A percentile compares a stretch with the other conserved stretches of the same genome.
Conservation (phyloP, 2,329 filamentous ascomycete species). For the Epichloe glyceriae region DNA sequence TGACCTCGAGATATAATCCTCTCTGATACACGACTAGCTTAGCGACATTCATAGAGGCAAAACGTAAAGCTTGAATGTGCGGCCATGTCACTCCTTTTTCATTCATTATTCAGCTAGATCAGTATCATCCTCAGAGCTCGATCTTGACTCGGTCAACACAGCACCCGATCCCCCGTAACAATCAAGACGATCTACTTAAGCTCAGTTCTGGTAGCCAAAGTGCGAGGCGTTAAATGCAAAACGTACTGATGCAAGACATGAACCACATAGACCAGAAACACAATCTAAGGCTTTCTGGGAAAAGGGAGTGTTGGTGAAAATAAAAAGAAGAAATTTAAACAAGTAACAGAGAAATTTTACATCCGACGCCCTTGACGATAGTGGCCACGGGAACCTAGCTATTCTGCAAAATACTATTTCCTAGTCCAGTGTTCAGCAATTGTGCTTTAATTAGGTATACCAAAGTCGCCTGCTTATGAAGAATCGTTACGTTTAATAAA, state of each 20-base stretch:
- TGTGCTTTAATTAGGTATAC: neutral
- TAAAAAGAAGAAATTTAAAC: neutral
- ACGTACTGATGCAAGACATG: neutral
- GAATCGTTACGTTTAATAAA: slow-evolving; percentile 42
- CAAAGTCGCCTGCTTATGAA: slow-evolving; percentile 14
- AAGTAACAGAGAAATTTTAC: neutral
- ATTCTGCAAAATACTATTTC: neutral
- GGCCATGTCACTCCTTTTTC: too few relatives aligned
- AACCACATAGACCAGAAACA: neutral
- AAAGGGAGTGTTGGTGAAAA: neutral
- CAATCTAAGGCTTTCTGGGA: neutral
- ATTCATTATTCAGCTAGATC: neutral
- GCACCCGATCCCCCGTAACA: neutral
- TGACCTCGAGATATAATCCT: neutral
- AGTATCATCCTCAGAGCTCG: neutral
- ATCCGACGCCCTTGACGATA: neutral
- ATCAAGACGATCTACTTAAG: neutral
- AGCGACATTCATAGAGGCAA: too few relatives aligned
- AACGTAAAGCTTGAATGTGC: too few relatives aligned
- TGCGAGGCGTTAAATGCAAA: neutral
- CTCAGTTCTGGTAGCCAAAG: neutral
- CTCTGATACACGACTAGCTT: neutral
- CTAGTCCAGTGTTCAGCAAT: neutral
- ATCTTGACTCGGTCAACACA: neutral
- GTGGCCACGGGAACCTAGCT: neutral